Evolutionary conservation across 2,329 filamentous ascomycete genomes (phyloP).

Genomic region (Xylaria sp.): DNA sequence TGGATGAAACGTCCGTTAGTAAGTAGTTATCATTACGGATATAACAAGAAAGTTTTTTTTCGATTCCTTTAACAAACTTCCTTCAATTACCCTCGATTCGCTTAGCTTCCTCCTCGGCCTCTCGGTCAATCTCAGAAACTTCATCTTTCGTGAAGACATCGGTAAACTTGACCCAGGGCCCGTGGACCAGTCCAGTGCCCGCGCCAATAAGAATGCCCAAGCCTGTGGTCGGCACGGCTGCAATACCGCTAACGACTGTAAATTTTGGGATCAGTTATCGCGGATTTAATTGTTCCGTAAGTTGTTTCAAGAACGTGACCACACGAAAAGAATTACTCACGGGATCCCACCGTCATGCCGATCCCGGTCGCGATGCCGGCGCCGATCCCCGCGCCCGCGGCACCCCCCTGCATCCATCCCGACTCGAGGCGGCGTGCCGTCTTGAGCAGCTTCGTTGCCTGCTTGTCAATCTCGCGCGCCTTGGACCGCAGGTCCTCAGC

Average conservation of each 20-base stretch:
- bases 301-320: background rate
- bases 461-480: slow-evolving; percentile 46
- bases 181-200: slow-evolving; percentile 48
- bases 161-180: slow-evolving; percentile 50
- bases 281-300: background rate
- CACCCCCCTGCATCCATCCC: slow-evolving; percentile 49
- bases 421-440: slow-evolving; percentile 47
- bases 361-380: slow-evolving; percentile 48
- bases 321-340: background rate
- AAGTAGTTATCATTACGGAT: background rate
- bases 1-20: background rate
- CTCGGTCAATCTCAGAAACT: slow-evolving; percentile 44
- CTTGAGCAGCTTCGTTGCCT: slow-evolving; percentile 47
- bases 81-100: slow-evolving; percentile 34
- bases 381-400: slow-evolving; percentile 48
- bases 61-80: background rate
- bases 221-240: slow-evolving; percentile 47
- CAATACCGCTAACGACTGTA: slow-evolving; percentile 45
- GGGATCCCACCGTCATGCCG: slow-evolving; percentile 45
- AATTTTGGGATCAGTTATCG: background rate
- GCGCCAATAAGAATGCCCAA: slow-evolving; percentile 48
- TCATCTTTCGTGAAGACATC: slow-evolving; percentile 46
- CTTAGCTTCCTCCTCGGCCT: slow-evolving; percentile 45
- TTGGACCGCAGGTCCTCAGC: slow-evolving; percentile 45
- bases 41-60: background rate